Evolutionary conservation across 371 early-diverging fungal genomes (phyloP), one percentile per base, ranked within the genome.

Genomic region (Gilbertella persicaria): DNA sequence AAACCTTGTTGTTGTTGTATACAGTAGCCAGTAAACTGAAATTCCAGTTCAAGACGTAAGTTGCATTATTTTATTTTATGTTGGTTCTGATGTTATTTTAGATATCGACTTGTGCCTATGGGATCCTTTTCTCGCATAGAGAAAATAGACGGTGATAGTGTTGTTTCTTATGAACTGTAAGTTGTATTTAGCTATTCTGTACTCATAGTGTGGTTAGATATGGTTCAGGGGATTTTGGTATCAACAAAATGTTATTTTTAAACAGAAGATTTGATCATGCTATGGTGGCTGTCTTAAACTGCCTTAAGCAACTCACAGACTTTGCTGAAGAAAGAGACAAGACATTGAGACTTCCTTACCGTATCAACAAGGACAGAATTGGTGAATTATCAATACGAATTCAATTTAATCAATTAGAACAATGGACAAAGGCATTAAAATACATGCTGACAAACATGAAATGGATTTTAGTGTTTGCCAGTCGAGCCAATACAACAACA

Each of bases 81-180:
- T 2, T 4, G 5, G 30, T 42, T 49, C 8, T 17, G 19, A 6
- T 28, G 33, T 26, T 35, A 29, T 29, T 30, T 38, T 35, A 90
- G 88, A 5, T 93, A 90, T 67, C 80, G 86, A 23, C 75, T 97
- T 13, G 82, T 95, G 1, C 96, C 98, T 14, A 81, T 95, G 81
- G 98, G 98, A 0, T 92, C 92, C 5, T 96, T 91, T 59, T 96
- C 96, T 9, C 72, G 90, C 20, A 89, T 98, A 28, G 93, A 94
- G 74, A 88, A 85, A 62, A 78, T 85, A 30, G 91, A 86, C 8
- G 93, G 87, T 3, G 92, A 91, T 37, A 73, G 81, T 21, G 87
- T 84, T 2, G 65, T 76, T 6, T 60, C 73, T 16, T 91, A 89
- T 72, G 96, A 95, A 66, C 75, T 95, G 82, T 94, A 71, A 73